phyloP scores from a whole-genome alignment of 2,329 filamentous ascomycete genomes.

The Pseudogymnoascus sp. region DNA sequence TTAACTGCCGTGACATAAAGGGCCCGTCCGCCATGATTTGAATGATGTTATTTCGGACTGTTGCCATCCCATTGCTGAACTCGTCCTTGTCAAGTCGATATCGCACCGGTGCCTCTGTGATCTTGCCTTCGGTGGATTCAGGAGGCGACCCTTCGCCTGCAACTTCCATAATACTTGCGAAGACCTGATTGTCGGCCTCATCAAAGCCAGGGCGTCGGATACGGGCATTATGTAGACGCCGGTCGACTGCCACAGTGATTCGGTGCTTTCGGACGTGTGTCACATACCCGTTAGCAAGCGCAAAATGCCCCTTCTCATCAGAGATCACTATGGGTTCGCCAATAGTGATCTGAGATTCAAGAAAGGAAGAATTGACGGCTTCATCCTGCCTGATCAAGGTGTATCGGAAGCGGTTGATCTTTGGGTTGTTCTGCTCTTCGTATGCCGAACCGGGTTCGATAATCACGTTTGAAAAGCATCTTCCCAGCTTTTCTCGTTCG shows the following conservation, averaged over 20 bases:
- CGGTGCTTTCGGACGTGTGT: conserved; percentile 64
- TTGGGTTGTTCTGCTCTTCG: conserved; percentile 61
- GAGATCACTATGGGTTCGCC: conserved; percentile 96
- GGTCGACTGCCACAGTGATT: conserved; percentile 84
- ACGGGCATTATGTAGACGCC: conserved; percentile 78
- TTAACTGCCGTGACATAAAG: conserved; percentile 62
- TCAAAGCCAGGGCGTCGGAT: conserved; percentile 70
- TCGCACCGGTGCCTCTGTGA: conserved; percentile 47
- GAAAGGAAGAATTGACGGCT: conserved; percentile 64
- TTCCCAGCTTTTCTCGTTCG: conserved; percentile 78
- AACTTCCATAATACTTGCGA: conserved; percentile 87
- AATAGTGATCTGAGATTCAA: conserved; percentile 77
- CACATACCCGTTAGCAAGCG: conserved; percentile 85
- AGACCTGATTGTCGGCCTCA: conserved; percentile 68
- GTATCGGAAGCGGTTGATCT: conserved; percentile 89
- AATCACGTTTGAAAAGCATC: conserved; percentile 82
- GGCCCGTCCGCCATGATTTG: conserved; percentile 79
- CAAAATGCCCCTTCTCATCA: conserved; percentile 90
- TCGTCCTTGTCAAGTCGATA: conserved; percentile 96
- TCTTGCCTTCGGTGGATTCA: conserved; percentile 43
- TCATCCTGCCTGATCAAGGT: conserved; percentile 66
- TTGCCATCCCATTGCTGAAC: conserved; percentile 96
- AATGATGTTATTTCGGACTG: conserved; percentile 86
- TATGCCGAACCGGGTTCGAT: conserved; percentile 69
- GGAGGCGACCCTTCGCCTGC: conserved; percentile 45